A percentile compares a stretch with the other conserved stretches of the same genome.
phyloP scores from a whole-genome alignment of 106 monocot genomes.

The Xerophyta viscosa region DNA sequence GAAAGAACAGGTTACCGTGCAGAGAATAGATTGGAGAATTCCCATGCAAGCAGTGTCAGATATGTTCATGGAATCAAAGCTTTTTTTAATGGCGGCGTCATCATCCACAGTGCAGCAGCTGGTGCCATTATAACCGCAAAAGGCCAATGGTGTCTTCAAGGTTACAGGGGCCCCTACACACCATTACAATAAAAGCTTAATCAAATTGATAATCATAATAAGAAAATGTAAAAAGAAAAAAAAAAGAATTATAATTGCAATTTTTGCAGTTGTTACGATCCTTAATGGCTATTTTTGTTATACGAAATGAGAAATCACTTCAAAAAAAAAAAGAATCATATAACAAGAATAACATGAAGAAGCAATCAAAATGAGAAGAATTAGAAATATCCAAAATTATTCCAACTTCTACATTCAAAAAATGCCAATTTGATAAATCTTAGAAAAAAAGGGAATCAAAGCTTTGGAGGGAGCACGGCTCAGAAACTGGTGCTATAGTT shows the following conservation, averaged over 20 bases:
- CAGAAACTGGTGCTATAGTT: no score
- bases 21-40: constrained; percentile 43
- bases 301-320: no score
- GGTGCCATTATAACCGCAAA: constrained; percentile 69
- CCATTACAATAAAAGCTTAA: neutral
- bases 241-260: neutral
- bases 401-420: no score
- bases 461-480: no score
- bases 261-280: neutral
- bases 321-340: no score
- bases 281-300: no score
- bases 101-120: constrained; percentile 66
- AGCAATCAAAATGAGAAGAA: no score
- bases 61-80: constrained; percentile 58
- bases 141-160: constrained; percentile 47
- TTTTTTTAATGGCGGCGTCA: constrained; percentile 39
- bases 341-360: no score
- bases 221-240: neutral
- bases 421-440: no score
- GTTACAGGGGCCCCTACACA: constrained; percentile 52
- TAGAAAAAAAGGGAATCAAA: no score
- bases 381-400: no score
- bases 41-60: constrained; percentile 49
- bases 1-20: constrained; percentile 28
- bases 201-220: no score